These are phyloP conservation scores for Harringtonia aguacate DNA, from an alignment of 2,329 filamentous ascomycete species.

Conservation along the genomic window DNA sequence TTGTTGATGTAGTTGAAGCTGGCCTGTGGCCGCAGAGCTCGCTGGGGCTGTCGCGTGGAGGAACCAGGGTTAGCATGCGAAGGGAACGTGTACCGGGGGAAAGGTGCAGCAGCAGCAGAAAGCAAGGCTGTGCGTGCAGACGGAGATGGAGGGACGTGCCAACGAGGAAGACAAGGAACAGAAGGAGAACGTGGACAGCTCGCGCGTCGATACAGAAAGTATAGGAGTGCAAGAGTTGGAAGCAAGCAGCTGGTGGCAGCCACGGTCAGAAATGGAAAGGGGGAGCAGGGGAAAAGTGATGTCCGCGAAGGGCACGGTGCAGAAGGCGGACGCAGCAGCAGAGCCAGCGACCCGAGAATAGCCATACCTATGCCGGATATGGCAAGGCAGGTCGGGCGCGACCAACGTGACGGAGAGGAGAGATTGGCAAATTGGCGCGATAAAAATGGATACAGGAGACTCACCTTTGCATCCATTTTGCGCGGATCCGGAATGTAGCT, in stretches of 20 bases:
- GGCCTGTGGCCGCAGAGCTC: slow-evolving; percentile 44
- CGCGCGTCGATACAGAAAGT: background rate
- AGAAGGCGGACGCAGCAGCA: background rate
- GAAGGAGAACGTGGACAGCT: background rate
- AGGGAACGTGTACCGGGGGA: background rate
- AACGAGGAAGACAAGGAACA: background rate
- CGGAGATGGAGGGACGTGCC: background rate
- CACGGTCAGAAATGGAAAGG: background rate
- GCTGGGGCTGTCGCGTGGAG: slow-evolving; percentile 49
- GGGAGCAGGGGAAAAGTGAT: background rate
- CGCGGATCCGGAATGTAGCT: background rate
- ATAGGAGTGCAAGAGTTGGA: background rate
- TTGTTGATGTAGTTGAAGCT: slow-evolving; percentile 40
- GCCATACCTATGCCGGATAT: background rate
- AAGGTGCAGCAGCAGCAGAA: background rate
- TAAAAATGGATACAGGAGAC: background rate
- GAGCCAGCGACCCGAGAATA: background rate
- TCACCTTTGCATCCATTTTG: slow-evolving; percentile 6
- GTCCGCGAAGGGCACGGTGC: background rate
- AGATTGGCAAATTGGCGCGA: background rate
- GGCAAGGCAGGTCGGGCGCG: background rate
- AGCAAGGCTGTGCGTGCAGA: background rate
- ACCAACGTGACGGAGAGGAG: background rate
- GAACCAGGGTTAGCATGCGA: slow-evolving; percentile 1
- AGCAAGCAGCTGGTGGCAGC: background rate